Base-by-base conservation (phyloP, 768 basidiomycete genomes). In the Clitopilus passeckerianus region DNA sequence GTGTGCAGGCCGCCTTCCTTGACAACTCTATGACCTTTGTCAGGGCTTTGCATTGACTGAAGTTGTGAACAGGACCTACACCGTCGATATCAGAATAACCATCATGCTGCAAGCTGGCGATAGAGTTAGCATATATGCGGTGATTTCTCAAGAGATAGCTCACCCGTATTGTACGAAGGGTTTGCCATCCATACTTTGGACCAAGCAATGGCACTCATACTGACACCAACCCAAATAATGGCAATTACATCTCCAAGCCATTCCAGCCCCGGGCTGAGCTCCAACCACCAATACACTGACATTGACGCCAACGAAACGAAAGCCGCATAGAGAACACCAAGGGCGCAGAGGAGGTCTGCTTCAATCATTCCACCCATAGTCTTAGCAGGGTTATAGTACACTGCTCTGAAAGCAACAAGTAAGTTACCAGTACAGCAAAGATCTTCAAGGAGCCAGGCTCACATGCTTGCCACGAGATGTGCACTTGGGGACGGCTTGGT, bases 391-490 rank as follows among this genome's bases (percentile, higher is more conserved):
- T 95, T 93, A 71, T 86, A 98, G 72, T 98, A 95, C 0, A 92
- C 90, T 5, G 85, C 85, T 60, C 91, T 88, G 64, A 34, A 34
- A 30, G 6, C 16, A 53, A 58, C 30, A 56, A 34, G 41, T 55
- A 53, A 34, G 55, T 57, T 54, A 60, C 6, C 34, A 44, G 34
- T 9, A 23, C 8, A 34, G 33, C 43, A 33, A 30, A 4, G 23
- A 20, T n/a, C 44, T 18, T 27, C 41, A 60, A 37, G 54, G 22
- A 15, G 27, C 41, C 33, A 24, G n/a, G 75, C 89, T 68, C 70
- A 95, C 94, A 97, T 83, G 1, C 95, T 95, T 8, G 95, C 93
- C 8, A 96, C 89, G 87, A 96, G 87, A 73, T 97, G 95, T 1
- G 87, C 93, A 60, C 89, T 88, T 9, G 89, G 86, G 14, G 87